Percentiles rank a stretch among this genome's conserved stretches.
Conservation (phyloP, 768 basidiomycete genomes). For the Leucocoprinus leucothites region DNA sequence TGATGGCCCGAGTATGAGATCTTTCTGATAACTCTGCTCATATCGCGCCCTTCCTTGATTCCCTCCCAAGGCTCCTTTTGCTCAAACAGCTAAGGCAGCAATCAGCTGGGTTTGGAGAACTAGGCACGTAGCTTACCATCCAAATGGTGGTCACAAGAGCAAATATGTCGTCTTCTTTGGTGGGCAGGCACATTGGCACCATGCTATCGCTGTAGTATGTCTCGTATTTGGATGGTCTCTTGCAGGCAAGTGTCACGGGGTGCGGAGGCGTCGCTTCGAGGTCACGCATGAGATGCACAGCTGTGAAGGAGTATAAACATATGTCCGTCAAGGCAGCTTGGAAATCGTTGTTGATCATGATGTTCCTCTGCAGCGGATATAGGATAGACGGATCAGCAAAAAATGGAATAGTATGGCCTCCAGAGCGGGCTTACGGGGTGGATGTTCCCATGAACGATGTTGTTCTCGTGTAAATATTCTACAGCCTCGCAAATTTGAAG, state of each 20-base stretch:
- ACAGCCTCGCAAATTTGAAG: background rate
- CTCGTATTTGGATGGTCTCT: background rate
- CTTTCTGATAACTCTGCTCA: background rate
- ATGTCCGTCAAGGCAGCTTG: background rate
- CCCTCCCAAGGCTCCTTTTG: too few relatives aligned
- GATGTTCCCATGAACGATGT: background rate
- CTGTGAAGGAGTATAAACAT: background rate
- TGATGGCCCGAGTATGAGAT: background rate
- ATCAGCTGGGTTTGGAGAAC: background rate
- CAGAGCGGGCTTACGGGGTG: background rate
- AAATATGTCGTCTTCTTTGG: background rate
- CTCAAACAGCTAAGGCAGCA: background rate
- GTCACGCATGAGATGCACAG: background rate
- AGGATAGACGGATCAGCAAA: too few relatives aligned
- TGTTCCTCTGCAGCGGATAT: background rate
- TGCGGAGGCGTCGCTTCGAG: background rate
- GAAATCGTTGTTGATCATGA: background rate
- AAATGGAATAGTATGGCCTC: too few relatives aligned
- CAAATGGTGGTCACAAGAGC: background rate
- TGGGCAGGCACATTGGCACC: too few relatives aligned
- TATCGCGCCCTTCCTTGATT: background rate
- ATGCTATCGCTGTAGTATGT: too few relatives aligned
- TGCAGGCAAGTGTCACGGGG: background rate
- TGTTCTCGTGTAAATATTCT: background rate
- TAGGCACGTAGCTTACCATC: background rate